Evolutionary conservation across 106 monocot species (phyloP), one percentile per base, ranked within the genome.

Genomic region (Acorus calamus): DNA sequence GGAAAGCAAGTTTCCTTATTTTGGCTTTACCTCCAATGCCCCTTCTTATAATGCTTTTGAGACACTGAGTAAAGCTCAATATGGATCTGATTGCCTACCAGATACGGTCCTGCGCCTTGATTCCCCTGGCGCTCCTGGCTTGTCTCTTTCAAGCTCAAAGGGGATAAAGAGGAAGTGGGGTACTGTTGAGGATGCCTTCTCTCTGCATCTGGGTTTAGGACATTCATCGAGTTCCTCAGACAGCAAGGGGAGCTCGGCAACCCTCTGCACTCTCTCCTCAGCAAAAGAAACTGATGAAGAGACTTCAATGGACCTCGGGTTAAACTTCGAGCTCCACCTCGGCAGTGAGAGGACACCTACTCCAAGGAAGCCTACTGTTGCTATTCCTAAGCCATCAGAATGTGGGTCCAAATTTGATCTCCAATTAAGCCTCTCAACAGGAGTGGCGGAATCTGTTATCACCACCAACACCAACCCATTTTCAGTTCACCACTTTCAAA

Each of bases 261-360:
- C 74, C 12, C 52, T 45, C 4, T 68, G 28, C 42, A 62, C 68
- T 10, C 44, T 56, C 10, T 68, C 74, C 0, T 62, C 74, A 5
- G 56, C 68, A 6, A 75, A 62, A 56, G 74, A 75, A 54, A 75
- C 67, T 5, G 74, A 75, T 3, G 74, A 75, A 49, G 67, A 54
- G 12, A 56, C 56, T 44, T 75, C 68, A 42, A 75, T 57, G 60
- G 56, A 75, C 44, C 7, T 75, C 9, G 74, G 67, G 3, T 64
- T 75, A 14, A 68, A 60, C 54, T 75, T 68, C 55, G 61, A 63
- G 42, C 74, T 74, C 60, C 60, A 74, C 54, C 74, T 74, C 52
- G 65, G 57, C 14, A 65, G 52, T 73, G 65, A 73, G 2, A 54
- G 46, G n/a, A 46, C 50, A 7, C 66, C 50, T 42, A 67, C 52